Evolutionary conservation across 768 basidiomycete genomes (phyloP), one percentile per base, ranked within the genome.

Genomic region (Lactarius sp.): DNA sequence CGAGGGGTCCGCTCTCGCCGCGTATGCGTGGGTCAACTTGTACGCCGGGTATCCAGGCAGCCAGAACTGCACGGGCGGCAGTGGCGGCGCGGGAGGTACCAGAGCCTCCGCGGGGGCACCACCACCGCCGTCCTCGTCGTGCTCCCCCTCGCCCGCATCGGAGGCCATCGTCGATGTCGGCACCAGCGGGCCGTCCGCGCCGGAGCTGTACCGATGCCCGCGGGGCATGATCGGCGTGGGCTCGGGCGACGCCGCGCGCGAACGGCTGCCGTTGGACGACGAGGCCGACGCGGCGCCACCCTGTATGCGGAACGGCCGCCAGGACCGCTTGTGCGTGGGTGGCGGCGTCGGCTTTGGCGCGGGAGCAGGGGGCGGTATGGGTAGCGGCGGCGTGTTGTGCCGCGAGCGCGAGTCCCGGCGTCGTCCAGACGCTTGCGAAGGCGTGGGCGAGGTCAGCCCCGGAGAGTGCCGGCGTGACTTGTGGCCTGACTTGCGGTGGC

Each of bases 51-150:
- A 62, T 7, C 67, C 67, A 0, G 67, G 67, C 14, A 68, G 41
- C 67, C 67, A 68, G 59, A 68, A 68, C 47, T 68, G 67, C 13
- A 68, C 60, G 0, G 67, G 67, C 14, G 67, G 67, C 7, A 68
- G 47, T 2, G 65, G 67, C 2, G 61, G 61, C 31, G 36, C 59
- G 9, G 56, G 67, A 18, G 67, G 67, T n/a, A 68, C 47, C 2
- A 61, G 50, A 3, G 52, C 52, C 4, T 59, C 57, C 3, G 42
- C n/a, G 36, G 42, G 34, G 3, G 37, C 13, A 12, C 44, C 36
- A 34, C 22, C 55, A 5, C 8, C 42, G 1, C 33, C 59, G 31
- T n/a, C 51, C 37, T 42, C 64, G 42, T 27, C 22, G 22, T 27
- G 50, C 9, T 56, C 61, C 31, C 53, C 33, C 22, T 27, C 22